Evolutionary conservation across 2,329 filamentous ascomycete species (phyloP).

Genomic region (Coniochaeta hoffmannii): DNA sequence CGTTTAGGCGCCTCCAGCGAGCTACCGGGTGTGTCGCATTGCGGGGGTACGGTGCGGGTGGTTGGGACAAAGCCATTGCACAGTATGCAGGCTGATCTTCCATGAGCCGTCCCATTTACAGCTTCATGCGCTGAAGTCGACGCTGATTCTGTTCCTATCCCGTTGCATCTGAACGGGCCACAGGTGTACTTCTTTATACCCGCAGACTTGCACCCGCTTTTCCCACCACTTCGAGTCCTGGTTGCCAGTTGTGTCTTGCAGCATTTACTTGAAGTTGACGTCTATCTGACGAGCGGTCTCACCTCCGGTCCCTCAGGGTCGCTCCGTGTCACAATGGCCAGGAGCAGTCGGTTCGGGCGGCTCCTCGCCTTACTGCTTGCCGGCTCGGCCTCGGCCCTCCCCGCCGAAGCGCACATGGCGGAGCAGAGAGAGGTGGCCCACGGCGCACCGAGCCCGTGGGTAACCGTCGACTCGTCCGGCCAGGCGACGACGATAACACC

Average conservation of each 20-base stretch:
- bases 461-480: slow-evolving; percentile 22
- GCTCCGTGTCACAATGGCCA: background rate
- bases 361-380: background rate
- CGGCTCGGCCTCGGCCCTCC: slow-evolving; percentile 7
- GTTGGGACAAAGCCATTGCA: no score
- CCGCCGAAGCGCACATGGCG: slow-evolving; percentile 14
- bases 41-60: slow-evolving; percentile 1
- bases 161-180: background rate
- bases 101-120: background rate
- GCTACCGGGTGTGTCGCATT: no score
- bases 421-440: slow-evolving; percentile 8
- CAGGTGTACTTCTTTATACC: background rate
- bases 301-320: no score
- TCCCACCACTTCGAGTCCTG: background rate
- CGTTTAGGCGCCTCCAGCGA: no score
- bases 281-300: background rate
- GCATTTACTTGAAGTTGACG: background rate
- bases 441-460: slow-evolving; percentile 16
- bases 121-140: background rate
- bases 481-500: slow-evolving; percentile 20
- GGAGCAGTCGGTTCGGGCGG: background rate
- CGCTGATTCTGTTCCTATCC: background rate
- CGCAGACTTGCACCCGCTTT: background rate
- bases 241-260: background rate
- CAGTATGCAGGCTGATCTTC: background rate